Conservation (phyloP, 139 green algal species). For the Desmodesmus armatus region DNA sequence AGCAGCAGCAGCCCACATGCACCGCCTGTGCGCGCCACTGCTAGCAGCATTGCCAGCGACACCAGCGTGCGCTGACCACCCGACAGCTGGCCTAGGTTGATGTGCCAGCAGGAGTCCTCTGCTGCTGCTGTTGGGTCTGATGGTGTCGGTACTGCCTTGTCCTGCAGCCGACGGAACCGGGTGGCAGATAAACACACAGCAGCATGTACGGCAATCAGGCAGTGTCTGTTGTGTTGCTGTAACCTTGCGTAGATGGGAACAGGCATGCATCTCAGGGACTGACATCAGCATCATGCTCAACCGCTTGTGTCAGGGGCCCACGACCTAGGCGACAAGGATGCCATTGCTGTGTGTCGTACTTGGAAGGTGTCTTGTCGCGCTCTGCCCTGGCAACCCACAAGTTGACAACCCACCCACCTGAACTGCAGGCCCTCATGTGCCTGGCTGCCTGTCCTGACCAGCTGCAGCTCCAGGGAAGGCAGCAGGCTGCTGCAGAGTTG, state of each 20-base stretch:
- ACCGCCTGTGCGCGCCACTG: conserved; percentile 40
- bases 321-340: neutral
- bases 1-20: conserved; percentile 54
- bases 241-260: neutral
- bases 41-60: conserved; percentile 68
- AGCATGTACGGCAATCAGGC: neutral
- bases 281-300: neutral
- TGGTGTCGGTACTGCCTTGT: too few species aligned
- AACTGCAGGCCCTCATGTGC: conserved; percentile 43
- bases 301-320: neutral
- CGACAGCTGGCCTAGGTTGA: conserved; percentile 59
- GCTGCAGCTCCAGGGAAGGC: conserved; percentile 44
- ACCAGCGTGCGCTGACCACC: conserved; percentile 73
- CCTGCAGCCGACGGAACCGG: neutral
- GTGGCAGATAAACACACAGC: neutral
- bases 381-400: neutral
- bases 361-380: neutral
- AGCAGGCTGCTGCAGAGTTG: conserved; percentile 49
- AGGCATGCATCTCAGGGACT: neutral
- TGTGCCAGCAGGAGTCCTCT: conserved; percentile 12
- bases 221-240: neutral
- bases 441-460: neutral
- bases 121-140: conserved; percentile 3
- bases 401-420: conserved; percentile 10
- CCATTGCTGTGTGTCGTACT: neutral